Evolutionary conservation across 306 rosid genomes (phyloP).

Genomic region (peach (Prunus persica)): DNA sequence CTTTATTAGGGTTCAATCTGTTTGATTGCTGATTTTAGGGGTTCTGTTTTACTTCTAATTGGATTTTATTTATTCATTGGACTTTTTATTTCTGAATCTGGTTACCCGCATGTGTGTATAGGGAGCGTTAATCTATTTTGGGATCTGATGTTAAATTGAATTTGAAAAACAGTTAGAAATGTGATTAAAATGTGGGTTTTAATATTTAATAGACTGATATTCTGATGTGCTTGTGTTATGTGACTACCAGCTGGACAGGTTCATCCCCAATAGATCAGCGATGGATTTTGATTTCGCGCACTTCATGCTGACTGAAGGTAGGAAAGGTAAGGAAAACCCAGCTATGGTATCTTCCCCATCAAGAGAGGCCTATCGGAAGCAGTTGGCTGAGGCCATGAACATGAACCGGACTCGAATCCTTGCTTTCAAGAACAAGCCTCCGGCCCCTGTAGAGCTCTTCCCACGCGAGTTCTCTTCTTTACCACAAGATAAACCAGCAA

Average conservation of each 20-base stretch:
- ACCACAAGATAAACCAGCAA: slow-evolving; percentile 33
- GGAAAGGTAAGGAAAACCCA: slow-evolving; percentile 57
- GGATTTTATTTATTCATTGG: neutral
- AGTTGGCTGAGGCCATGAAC: slow-evolving; percentile 58
- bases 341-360: slow-evolving; percentile 48
- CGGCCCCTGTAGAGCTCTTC: slow-evolving; percentile 44
- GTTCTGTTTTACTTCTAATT: too few relatives aligned
- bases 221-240: neutral
- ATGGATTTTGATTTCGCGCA: slow-evolving; percentile 41
- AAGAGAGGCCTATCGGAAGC: slow-evolving; percentile 51
- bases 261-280: slow-evolving; percentile 36
- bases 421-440: slow-evolving; percentile 88
- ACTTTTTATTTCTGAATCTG: neutral
- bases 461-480: slow-evolving; percentile 45
- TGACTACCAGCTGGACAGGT: slow-evolving; percentile 33
- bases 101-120: neutral
- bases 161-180: neutral
- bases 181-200: neutral
- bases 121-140: neutral
- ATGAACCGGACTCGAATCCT: slow-evolving; percentile 68
- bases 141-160: neutral
- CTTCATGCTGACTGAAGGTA: slow-evolving; percentile 32
- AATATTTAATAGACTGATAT: neutral
- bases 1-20: too few relatives aligned
- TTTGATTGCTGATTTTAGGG: too few relatives aligned